These are phyloP conservation scores for Acarospora socialis DNA, from an alignment of 2,329 filamentous ascomycete genomes.

Conservation along the genomic window DNA sequence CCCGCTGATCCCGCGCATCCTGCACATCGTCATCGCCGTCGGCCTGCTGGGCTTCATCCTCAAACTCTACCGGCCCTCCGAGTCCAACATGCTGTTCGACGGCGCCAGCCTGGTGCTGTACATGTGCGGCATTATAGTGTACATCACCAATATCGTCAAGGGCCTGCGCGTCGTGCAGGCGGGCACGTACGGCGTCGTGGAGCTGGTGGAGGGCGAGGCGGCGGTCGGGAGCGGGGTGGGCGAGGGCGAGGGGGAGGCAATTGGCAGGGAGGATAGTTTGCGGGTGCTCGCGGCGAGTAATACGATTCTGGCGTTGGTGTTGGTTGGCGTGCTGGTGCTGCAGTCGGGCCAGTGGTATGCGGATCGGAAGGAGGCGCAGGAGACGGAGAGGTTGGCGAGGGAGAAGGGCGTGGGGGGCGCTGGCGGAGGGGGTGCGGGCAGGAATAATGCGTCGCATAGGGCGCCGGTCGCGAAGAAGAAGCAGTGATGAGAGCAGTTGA, in stretches of 20 bases:
- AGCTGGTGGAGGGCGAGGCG: slow-evolving; percentile 29
- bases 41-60: slow-evolving; percentile 80
- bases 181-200: slow-evolving; percentile 49
- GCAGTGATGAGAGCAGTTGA: no score
- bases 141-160: slow-evolving; percentile 93
- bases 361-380: slow-evolving; percentile 78
- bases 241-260: slow-evolving; percentile 30
- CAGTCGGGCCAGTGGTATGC: slow-evolving; percentile 99
- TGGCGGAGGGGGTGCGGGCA: no score
- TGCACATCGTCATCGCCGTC: slow-evolving; percentile 82
- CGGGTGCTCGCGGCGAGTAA: slow-evolving; percentile 88
- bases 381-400: slow-evolving; percentile 51
- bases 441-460: no score
- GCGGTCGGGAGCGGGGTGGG: slow-evolving; percentile 23
- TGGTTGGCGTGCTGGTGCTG: slow-evolving; percentile 80
- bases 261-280: slow-evolving; percentile 69
- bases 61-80: slow-evolving; percentile 87
- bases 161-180: slow-evolving; percentile 70
- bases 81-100: slow-evolving; percentile 92
- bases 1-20: slow-evolving; percentile 78
- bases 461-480: no score
- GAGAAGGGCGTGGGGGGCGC: slow-evolving; percentile 35
- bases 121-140: slow-evolving; percentile 79
- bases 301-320: slow-evolving; percentile 82
- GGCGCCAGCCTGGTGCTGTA: slow-evolving; percentile 58